Base-by-base conservation (phyloP, 2,329 filamentous ascomycete species). In the Diplodia mutila region DNA sequence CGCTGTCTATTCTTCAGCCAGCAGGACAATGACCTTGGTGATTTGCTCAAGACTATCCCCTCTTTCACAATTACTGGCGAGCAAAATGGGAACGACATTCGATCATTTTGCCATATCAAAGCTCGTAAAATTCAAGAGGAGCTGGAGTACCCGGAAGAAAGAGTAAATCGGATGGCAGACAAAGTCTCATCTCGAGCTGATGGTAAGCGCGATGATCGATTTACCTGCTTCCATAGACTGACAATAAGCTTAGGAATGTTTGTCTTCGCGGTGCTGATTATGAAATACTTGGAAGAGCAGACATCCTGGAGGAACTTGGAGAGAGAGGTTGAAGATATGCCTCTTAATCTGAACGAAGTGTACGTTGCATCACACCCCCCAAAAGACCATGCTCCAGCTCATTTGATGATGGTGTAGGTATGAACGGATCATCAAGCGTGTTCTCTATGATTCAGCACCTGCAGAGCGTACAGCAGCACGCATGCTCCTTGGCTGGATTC, bases 401-500 rank as follows among this genome's bases (percentile, higher is more conserved):
- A n/a, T n/a, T n/a, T n/a, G n/a, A n/a, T n/a, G n/a, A n/a, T n/a
- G n/a, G 11, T 4, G 3, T 4, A 46, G 42, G 1, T 46, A 46
- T 2, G 42, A 46, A 21, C 42, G 42, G 7, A 46, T 46, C 6
- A 6, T 21, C 8, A 21, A 21, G 16, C 42, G 42, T 11, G 42
- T 46, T 8, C 42, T 46, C 42, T 46, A 21, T 8, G 42, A 46
- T 11, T 12, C 49, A 80, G 9, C 46, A 77, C 1, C 23, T 23
- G 3, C 70, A 72, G 64, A 71, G 76, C 61, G 64, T 66, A n/a
- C 67, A 0, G 67, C 70, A 73, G 76, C 0, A 73, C 73, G 49
- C 66, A 72, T 69, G 16, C 72, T 84, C 14, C 72, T 84, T 3
- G 75, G 77, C 1, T 83, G 79, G 80, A 72, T 83, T 16, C 76